Conservation (phyloP, 2,329 filamentous ascomycete genomes). For the Septoria petroselini region DNA sequence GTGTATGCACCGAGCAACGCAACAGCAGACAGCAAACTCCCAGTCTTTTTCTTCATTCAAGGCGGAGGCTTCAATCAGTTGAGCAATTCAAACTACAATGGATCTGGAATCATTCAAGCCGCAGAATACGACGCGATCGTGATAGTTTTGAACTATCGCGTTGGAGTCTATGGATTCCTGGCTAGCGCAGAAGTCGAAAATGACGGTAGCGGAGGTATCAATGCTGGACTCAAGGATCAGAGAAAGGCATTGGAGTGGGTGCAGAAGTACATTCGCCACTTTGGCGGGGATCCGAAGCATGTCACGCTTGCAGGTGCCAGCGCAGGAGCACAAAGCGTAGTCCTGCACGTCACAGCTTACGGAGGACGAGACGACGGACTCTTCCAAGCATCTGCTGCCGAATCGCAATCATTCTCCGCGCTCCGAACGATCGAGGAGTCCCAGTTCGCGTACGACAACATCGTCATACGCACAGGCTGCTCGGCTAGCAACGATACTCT, state of each 20-base stretch:
- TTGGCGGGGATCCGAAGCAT: conserved; percentile 66
- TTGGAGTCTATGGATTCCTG: conserved; percentile 71
- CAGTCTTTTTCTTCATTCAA: conserved; percentile 66
- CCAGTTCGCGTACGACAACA: conserved; percentile 53
- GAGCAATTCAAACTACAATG: conserved; percentile 54
- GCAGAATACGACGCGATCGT: conserved; percentile 62
- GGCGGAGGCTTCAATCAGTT: conserved; percentile 50
- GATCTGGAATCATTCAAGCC: conserved; percentile 58
- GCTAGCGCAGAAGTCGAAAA: conserved; percentile 51
- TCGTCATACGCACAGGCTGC: conserved; percentile 52
- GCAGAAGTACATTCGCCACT: conserved; percentile 61
- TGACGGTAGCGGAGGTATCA: conserved; percentile 56
- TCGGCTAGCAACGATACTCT: conserved; percentile 42
- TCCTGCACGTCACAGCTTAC: conserved; percentile 59
- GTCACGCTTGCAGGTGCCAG: conserved; percentile 67
- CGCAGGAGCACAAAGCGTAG: conserved; percentile 65
- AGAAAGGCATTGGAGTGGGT: conserved; percentile 68
- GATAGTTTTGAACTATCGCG: conserved; percentile 72
- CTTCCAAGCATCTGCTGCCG: conserved; percentile 54
- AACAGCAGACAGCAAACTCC: conserved; percentile 52
- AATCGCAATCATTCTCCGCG: conserved; percentile 53
- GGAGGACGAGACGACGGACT: conserved; percentile 48
- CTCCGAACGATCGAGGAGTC: conserved; percentile 49
- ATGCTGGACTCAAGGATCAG: conserved; percentile 70
- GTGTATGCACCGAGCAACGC: conserved; percentile 59